Conservation (phyloP, 352 stramenopile species). For the Phytopythium boreale region DNA sequence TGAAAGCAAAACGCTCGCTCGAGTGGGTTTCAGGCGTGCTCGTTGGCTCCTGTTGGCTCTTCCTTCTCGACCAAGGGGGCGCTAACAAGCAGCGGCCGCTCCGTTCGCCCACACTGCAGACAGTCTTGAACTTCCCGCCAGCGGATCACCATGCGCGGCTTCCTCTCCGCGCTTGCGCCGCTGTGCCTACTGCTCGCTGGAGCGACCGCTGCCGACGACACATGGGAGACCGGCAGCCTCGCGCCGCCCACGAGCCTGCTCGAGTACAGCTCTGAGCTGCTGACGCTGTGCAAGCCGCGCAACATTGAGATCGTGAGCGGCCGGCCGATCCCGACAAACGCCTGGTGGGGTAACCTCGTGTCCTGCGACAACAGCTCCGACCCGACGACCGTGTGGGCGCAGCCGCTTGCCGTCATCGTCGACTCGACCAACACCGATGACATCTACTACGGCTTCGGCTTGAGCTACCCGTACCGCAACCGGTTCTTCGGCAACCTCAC, state of each 20-base stretch:
- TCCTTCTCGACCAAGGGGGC: neutral
- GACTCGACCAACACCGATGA: constrained; percentile 21
- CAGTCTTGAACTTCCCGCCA: constrained; percentile 4
- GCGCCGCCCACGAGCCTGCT: constrained; percentile 30
- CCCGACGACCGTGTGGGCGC: constrained; percentile 60
- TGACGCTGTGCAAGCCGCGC: constrained; percentile 45
- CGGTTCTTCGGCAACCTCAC: constrained; percentile 54
- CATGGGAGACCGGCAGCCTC: constrained; percentile 46
- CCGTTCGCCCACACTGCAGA: neutral
- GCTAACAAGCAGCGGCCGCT: neutral
- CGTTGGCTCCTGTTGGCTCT: neutral
- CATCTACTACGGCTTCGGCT: constrained; percentile 35
- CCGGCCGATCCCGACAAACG: constrained; percentile 67
- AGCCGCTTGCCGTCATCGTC: constrained; percentile 62
- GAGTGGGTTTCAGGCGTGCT: constrained; percentile 1
- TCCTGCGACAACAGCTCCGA: constrained; percentile 51
- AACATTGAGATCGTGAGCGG: constrained; percentile 46
- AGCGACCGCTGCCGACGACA: constrained; percentile 17
- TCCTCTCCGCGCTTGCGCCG: constrained; percentile 2
- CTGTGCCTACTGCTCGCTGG: constrained; percentile 11
- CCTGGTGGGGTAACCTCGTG: constrained; percentile 83
- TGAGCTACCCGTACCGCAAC: constrained; percentile 69
- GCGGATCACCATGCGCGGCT: constrained; percentile 1
- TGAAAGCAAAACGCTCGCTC: constrained; percentile 1
- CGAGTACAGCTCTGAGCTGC: constrained; percentile 30